phyloP scores from a whole-genome alignment of 208 protist species.

The Crithidia brevicula region DNA sequence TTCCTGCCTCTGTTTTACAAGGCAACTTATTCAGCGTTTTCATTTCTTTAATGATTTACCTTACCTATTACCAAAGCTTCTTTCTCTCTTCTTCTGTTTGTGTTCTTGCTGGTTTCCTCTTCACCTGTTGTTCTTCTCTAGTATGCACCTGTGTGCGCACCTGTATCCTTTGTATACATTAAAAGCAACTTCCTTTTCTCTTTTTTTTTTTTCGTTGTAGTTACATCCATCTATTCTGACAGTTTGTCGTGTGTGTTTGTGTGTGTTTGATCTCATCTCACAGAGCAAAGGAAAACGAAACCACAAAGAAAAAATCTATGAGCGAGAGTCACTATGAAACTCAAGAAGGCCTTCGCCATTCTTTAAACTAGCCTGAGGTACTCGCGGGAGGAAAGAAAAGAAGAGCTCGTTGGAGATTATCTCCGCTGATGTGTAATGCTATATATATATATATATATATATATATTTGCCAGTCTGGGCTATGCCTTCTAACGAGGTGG shows the following conservation, averaged over 20 bases:
- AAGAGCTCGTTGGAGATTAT: neutral
- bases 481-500: too few species aligned
- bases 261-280: slow-evolving; percentile 12
- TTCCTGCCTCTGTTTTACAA: neutral
- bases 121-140: neutral
- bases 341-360: too few species aligned
- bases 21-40: neutral
- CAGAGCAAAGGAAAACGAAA: slow-evolving; percentile 9
- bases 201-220: neutral
- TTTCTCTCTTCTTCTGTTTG: too few species aligned
- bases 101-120: neutral
- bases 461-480: too few species aligned
- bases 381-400: neutral
- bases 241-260: neutral
- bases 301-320: too few species aligned
- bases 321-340: too few species aligned
- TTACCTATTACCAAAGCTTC: slow-evolving; percentile 1
- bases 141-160: neutral
- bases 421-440: too few species aligned
- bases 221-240: neutral
- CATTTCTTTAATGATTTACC: neutral
- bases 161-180: too few species aligned
- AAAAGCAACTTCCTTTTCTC: neutral
- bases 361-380: too few species aligned
- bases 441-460: too few species aligned